Percentiles rank a stretch among this genome's conserved stretches.
phyloP scores from a whole-genome alignment of 129 eudicot species.

The Helianthus tuberosus region DNA sequence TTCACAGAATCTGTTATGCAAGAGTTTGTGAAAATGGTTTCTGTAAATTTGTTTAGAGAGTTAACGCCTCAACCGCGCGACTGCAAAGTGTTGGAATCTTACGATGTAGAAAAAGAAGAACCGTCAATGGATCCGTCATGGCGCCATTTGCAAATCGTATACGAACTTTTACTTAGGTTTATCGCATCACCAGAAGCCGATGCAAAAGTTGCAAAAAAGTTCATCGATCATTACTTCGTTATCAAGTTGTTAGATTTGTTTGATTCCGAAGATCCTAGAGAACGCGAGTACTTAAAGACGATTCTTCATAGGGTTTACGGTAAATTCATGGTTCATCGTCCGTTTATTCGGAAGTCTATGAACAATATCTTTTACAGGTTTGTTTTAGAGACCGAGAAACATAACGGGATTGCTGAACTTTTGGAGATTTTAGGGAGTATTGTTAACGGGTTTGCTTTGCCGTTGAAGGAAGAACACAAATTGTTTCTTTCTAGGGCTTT shows the following conservation, averaged over 20 bases:
- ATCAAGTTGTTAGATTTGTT: constrained; percentile 71
- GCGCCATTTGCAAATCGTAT: constrained; percentile 88
- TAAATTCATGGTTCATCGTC: constrained; percentile 87
- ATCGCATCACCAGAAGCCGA: constrained; percentile 85
- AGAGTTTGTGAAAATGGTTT: constrained; percentile 80
- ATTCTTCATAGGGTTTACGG: constrained; percentile 84
- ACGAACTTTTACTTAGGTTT: constrained; percentile 74
- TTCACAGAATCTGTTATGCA: constrained; percentile 64
- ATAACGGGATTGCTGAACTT: constrained; percentile 82
- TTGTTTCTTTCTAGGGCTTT: constrained; percentile 69
- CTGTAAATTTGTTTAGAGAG: constrained; percentile 66
- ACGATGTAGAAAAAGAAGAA: constrained; percentile 86
- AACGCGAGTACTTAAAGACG: constrained; percentile 81
- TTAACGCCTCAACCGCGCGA: constrained; percentile 73
- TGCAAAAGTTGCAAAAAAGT: constrained; percentile 66
- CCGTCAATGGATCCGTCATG: constrained; percentile 91
- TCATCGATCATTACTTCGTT: constrained; percentile 72
- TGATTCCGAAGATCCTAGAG: constrained; percentile 90
- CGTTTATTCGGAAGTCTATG: constrained; percentile 75
- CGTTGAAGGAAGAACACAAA: constrained; percentile 87
- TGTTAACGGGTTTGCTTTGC: constrained; percentile 81
- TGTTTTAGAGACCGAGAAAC: constrained; percentile 78
- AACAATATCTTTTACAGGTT: constrained; percentile 69
- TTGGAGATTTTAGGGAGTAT: constrained; percentile 85
- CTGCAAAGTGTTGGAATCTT: constrained; percentile 55